Base-by-base conservation (phyloP, 352 stramenopile species). In the Pythium monospermum region DNA sequence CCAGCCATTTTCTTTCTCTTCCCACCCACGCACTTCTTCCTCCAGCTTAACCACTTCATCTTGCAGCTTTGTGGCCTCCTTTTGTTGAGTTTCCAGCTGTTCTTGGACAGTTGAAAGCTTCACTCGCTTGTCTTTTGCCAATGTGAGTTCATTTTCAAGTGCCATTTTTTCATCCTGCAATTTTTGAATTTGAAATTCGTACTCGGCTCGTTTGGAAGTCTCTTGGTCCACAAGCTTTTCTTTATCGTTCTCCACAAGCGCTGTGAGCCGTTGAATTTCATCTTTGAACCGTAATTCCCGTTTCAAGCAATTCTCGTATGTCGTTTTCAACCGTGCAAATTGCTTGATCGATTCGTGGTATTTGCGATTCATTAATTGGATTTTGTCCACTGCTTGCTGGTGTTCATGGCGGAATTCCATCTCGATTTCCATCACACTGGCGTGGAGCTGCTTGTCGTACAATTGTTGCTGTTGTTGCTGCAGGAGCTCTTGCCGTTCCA, bases 341-440 rank as follows among this genome's bases (percentile, higher is more conserved):
- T 82, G 68, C 22, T 71, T 62, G 1, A 69, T 25, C 0, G 59
- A 26, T 6, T 76, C 70, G 2, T 85, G 72, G 23, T 64, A 68
- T 42, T 79, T 81, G 26, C 64, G 73, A 38, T 85, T 72, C 6
- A 70, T 28, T 0, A 53, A 4, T 26, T 85, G 66, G 19, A 82
- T 57, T 27, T 83, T 83, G 12, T 75, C 66, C 6, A 44, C 42
- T 1, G 61, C 59, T 15, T 72, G 53, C 19, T 83, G 64, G 35
- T 83, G 64, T 30, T 89, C 76, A 22, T 73, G 75, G 16, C 78
- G 75, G 25, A 89, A 90, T 42, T 90, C 78, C 66, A 84, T 76
- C 52, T 90, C 78, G 5, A 87, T 42, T 44, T 87, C 73, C 16
- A 80, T 53, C 25, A 85, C 49, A 8, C 71, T 77, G 0, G 69